Percentiles rank a stretch among this genome's conserved stretches.
phyloP scores from a whole-genome alignment of 1,284 basidiomycete species.

The Ganoderma resinaceum region DNA sequence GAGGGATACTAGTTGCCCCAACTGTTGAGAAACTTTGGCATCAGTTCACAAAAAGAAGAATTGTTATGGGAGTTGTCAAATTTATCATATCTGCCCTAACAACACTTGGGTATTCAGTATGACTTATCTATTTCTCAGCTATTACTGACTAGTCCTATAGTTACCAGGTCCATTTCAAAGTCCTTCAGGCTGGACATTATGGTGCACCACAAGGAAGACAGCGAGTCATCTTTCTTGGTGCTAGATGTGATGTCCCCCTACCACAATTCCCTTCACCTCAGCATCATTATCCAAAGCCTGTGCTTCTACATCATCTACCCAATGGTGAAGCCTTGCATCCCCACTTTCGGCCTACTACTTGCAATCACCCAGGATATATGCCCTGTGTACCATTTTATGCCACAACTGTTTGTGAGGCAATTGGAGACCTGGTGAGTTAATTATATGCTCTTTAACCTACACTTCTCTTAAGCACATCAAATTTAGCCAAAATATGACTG shows the following conservation, averaged over 20 bases:
- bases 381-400: constrained; percentile 62
- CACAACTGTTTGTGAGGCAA: constrained; percentile 68
- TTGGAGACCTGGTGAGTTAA: constrained; percentile 70
- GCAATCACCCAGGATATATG: constrained; percentile 34
- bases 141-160: constrained; percentile 41
- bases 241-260: constrained; percentile 58
- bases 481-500: constrained; percentile 69
- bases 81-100: constrained; percentile 64
- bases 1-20: constrained; percentile 56
- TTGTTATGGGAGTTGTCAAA: constrained; percentile 68
- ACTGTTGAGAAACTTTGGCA: constrained; percentile 44
- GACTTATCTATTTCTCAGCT: constrained; percentile 12
- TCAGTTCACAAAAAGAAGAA: constrained; percentile 39
- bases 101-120: constrained; percentile 66
- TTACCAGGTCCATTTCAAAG: constrained; percentile 70
- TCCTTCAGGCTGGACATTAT: constrained; percentile 72
- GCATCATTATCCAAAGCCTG: constrained; percentile 50
- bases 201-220: constrained; percentile 73
- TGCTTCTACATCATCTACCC: constrained; percentile 43
- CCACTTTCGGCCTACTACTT: constrained; percentile 13
- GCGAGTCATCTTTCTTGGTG: constrained; percentile 72
- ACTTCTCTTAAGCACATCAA: not conserved
- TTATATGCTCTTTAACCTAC: not conserved
- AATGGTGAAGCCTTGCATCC: constrained; percentile 43
- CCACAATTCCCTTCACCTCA: constrained; percentile 72